A percentile compares a stretch with the other conserved stretches of the same genome.
Evolutionary conservation across 31 red algal genomes (phyloP).

Genomic region (Porphyra umbilicalis): DNA sequence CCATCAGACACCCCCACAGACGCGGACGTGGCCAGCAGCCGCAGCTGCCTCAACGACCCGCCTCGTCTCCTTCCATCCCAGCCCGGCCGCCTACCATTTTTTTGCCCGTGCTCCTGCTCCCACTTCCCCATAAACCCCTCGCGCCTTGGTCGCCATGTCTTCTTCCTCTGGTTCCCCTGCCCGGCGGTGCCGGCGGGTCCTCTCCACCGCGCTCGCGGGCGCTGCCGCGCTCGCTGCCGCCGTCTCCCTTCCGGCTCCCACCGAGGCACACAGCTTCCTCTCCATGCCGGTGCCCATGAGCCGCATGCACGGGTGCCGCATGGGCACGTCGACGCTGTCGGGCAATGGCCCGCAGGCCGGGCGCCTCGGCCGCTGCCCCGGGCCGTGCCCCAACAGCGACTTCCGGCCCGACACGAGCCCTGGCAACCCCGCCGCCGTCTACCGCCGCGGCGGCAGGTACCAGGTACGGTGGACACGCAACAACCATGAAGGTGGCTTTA

Average conservation of each 20-base stretch:
- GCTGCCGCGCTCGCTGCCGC: neutral
- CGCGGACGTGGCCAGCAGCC: too few relatives aligned
- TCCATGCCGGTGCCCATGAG: neutral
- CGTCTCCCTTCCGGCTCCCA: neutral
- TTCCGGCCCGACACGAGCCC: conserved; percentile 29
- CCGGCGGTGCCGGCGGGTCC: neutral
- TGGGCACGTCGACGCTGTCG: neutral
- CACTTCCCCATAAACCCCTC: too few relatives aligned
- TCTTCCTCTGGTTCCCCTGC: too few relatives aligned
- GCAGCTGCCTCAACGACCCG: too few relatives aligned
- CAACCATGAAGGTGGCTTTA: conserved; percentile 39
- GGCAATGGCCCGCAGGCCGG: conserved; percentile 26
- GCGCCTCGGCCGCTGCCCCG: conserved; percentile 37
- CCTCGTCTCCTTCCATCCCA: too few relatives aligned
- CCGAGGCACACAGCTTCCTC: neutral
- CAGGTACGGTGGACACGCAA: conserved; percentile 43
- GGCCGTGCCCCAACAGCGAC: conserved; percentile 40
- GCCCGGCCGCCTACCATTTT: too few relatives aligned
- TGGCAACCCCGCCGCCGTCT: conserved; percentile 29
- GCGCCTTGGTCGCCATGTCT: too few relatives aligned
- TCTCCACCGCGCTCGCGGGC: neutral
- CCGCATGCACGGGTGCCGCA: neutral
- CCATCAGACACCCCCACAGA: too few relatives aligned
- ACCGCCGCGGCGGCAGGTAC: conserved; percentile 22
- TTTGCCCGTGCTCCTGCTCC: too few relatives aligned